Conservation (phyloP, 495 filamentous ascomycete species). For the Tuber indicum region DNA sequence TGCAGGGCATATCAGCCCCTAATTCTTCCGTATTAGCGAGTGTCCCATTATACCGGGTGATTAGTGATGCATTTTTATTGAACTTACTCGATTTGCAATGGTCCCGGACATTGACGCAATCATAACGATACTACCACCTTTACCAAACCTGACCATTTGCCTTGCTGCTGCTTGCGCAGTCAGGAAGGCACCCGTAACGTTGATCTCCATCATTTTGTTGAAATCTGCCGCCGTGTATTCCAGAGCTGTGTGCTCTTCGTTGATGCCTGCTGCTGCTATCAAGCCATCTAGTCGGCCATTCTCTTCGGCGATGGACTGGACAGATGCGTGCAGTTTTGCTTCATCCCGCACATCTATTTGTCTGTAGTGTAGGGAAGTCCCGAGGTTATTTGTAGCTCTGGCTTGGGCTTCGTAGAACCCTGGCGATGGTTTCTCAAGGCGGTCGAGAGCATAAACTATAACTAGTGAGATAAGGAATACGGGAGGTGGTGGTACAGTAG, state of each 20-base stretch:
- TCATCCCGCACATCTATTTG: constrained; percentile 60
- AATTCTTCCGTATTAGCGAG: constrained; percentile 3
- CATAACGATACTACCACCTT: constrained; percentile 51
- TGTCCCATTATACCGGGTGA: not conserved
- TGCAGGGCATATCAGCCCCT: constrained; percentile 67
- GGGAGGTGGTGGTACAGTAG: not conserved
- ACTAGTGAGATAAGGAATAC: not conserved
- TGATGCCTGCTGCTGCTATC: constrained; percentile 69
- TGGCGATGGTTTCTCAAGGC: constrained; percentile 46
- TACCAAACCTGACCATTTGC: constrained; percentile 61
- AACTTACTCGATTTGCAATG: constrained; percentile 60
- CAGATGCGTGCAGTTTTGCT: constrained; percentile 50
- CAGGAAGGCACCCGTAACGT: constrained; percentile 73
- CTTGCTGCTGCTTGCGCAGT: constrained; percentile 63
- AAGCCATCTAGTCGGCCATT: constrained; percentile 61
- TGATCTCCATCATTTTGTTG: constrained; percentile 65
- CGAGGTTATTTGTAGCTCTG: constrained; percentile 48
- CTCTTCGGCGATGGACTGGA: constrained; percentile 52
- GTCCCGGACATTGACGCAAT: constrained; percentile 76
- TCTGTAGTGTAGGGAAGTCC: constrained; percentile 56
- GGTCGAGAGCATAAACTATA: constrained; percentile 60
- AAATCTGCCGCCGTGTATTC: constrained; percentile 63
- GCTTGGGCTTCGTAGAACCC: constrained; percentile 51
- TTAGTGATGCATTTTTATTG: not conserved
- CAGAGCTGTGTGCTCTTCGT: constrained; percentile 62